phyloP scores from a whole-genome alignment of 2,329 filamentous ascomycete species.

The Peltaster fructicola region DNA sequence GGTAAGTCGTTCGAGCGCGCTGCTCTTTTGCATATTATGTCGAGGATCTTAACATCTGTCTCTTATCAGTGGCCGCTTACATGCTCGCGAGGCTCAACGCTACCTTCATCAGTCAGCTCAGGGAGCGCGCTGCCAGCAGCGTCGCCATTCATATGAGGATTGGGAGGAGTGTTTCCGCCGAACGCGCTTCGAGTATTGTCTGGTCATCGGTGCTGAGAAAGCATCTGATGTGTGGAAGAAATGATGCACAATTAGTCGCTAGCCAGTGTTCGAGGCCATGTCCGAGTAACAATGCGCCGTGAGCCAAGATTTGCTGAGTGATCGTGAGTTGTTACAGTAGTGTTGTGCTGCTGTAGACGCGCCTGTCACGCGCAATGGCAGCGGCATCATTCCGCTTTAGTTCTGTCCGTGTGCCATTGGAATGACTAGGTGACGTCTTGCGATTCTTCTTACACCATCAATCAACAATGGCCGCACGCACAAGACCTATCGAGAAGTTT shows the following conservation, averaged over 20 bases:
- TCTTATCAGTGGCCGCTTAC: too few species aligned
- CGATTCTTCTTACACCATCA: conserved; percentile 1
- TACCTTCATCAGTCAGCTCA: conserved; percentile 25
- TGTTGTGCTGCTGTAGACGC: too few species aligned
- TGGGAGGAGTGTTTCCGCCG: conserved; percentile 14
- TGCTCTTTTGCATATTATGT: conserved; percentile 57
- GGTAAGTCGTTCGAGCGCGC: conserved; percentile 49
- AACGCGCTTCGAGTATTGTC: conserved; percentile 18
- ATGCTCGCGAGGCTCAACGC: too few species aligned
- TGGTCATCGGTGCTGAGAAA: conserved; percentile 16
- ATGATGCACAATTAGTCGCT: too few species aligned
- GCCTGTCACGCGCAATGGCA: too few species aligned
- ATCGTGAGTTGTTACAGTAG: too few species aligned
- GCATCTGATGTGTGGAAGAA: conserved; percentile 3
- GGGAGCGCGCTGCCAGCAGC: conserved; percentile 19
- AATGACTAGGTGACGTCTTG: not conserved
- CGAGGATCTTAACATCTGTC: conserved; percentile 60
- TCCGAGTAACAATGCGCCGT: too few species aligned
- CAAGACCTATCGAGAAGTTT: conserved; percentile 51
- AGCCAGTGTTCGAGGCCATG: too few species aligned
- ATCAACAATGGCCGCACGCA: conserved; percentile 25
- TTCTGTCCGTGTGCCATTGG: not conserved
- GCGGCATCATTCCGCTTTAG: too few species aligned
- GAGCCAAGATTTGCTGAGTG: too few species aligned
- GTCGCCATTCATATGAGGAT: conserved; percentile 16